Evolutionary conservation across 257 asterid genomes (phyloP).

Genomic region (Gardenia jasminoides): DNA sequence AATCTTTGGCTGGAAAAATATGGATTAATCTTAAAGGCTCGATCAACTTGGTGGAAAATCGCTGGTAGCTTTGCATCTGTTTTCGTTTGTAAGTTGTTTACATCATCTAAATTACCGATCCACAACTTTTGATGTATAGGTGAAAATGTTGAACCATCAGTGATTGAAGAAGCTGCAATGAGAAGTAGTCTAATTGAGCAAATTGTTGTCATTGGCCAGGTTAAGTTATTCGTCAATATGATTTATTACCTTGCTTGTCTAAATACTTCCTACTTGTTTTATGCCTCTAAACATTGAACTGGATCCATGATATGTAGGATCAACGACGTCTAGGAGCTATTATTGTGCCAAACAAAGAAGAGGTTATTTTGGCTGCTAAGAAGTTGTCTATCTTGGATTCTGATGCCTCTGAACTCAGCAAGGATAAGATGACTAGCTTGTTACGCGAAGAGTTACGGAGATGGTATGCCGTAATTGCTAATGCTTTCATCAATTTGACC

Average conservation of each 20-base stretch:
- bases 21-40: too few species aligned
- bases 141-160: slow-evolving; percentile 94
- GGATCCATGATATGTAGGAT: slow-evolving; percentile 46
- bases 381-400: slow-evolving; percentile 48
- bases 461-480: slow-evolving; percentile 47
- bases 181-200: slow-evolving; percentile 84
- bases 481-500: slow-evolving; percentile 1
- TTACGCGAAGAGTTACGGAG: slow-evolving; percentile 62
- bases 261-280: neutral
- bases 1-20: too few species aligned
- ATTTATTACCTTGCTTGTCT: slow-evolving; percentile 11
- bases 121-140: slow-evolving; percentile 39
- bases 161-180: slow-evolving; percentile 86
- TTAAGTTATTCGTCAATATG: slow-evolving; percentile 13
- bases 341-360: slow-evolving; percentile 81
- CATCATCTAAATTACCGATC: neutral
- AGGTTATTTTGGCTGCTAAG: slow-evolving; percentile 59
- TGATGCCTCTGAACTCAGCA: slow-evolving; percentile 58
- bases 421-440: slow-evolving; percentile 48
- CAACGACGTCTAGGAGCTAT: slow-evolving; percentile 90
- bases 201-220: slow-evolving; percentile 91
- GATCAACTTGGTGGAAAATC: too few species aligned
- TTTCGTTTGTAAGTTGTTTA: neutral
- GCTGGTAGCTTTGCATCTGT: too few species aligned
- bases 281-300: slow-evolving; percentile 9